Base-by-base conservation (phyloP, 164 flowering plant species). In the Liquidambar formosana region DNA sequence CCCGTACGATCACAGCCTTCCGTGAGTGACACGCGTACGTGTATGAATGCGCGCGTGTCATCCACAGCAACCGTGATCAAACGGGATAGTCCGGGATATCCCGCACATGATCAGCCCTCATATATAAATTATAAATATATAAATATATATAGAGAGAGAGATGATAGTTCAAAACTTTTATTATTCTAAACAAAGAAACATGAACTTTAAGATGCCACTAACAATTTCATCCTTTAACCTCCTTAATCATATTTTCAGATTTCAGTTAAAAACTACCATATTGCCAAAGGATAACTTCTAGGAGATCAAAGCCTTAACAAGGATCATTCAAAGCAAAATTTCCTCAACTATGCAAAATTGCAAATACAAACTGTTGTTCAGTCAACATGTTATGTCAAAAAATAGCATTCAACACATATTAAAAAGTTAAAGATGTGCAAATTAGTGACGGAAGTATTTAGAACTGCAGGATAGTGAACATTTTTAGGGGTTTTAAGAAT, bases 401-500 rank as follows among this genome's bases (percentile, higher is more conserved):
- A 65, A 38, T 18, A n/a, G 18, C 14, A 45, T 18, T 9, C 8
- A 51, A 27, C 18, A 22, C 13, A 22, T 4, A 16, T 38, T 19
- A 14, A 68, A 48, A 41, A 21, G 10, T n/a, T 33, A 33, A 54
- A 33, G 41, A 33, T 33, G 0, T 21, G 46, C 26, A 52, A 21
- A 33, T 18, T 53, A 12, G n/a, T 48, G 9, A 47, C n/a, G 49
- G 49, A 27, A 64, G 57, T 10, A 28, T 51, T 65, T 51, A 15
- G 58, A 46, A 69, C 11, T 14, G 43, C 25, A 41, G 11, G 33
- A 61, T n/a, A 27, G 19, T 46, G 25, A 22, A 57, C 33, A 15
- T 48, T 49, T 52, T 23, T 26, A 2, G 45, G n/a, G n/a, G n/a
- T n/a, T 68, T 66, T 12, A 62, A 63, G 73, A 71, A 67, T 41